phyloP scores from a whole-genome alignment of 441 rosid species.

The Populus tomentosa region DNA sequence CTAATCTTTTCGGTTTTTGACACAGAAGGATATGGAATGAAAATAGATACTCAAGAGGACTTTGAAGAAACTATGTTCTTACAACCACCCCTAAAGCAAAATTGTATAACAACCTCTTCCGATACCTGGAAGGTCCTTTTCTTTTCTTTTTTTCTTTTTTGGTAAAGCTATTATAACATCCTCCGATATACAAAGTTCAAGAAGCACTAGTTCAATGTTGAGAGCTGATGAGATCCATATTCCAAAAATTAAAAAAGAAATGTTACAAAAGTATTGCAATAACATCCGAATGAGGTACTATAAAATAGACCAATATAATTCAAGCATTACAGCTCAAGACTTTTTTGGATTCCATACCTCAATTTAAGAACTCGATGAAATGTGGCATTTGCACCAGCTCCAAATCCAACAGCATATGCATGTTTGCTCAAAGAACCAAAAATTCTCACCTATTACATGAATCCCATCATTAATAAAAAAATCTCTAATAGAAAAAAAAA shows the following conservation, averaged over 20 bases:
- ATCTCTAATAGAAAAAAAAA: background rate
- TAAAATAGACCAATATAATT: background rate
- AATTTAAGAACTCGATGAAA: slow-evolving; percentile 64
- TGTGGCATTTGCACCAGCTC: slow-evolving; percentile 66
- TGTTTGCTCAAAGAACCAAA: slow-evolving; percentile 51
- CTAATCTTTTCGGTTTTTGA: background rate
- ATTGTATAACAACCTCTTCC: background rate
- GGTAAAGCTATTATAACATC: background rate
- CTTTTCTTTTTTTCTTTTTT: background rate
- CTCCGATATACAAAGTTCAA: background rate
- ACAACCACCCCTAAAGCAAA: background rate
- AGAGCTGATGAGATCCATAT: background rate
- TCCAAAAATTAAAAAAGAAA: background rate
- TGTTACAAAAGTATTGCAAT: background rate
- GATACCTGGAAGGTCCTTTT: background rate
- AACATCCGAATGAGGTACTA: background rate
- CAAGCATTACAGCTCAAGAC: slow-evolving; percentile 3
- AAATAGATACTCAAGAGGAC: background rate
- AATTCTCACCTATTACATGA: slow-evolving; percentile 50
- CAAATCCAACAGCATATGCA: slow-evolving; percentile 67
- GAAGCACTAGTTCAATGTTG: background rate
- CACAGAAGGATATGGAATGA: background rate
- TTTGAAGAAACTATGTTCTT: background rate
- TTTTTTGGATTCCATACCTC: slow-evolving; percentile 38
- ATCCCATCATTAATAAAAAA: background rate